Base-by-base conservation (phyloP, 495 filamentous ascomycete species). In the Neurospora sp. region DNA sequence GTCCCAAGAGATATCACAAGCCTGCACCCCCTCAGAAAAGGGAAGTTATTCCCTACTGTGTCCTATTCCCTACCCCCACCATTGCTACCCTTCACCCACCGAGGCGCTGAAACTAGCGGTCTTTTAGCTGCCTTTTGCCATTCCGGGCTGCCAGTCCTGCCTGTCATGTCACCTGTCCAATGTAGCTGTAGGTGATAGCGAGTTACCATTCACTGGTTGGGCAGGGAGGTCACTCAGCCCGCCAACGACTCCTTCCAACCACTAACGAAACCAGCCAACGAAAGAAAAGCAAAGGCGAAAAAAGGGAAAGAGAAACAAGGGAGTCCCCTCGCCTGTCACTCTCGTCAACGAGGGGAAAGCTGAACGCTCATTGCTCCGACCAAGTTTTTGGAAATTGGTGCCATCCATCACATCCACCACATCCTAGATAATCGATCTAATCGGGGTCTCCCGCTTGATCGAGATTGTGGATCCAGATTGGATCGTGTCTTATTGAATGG, bases 301-400 rank as follows among this genome's bases (percentile, higher is more conserved):
- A 62, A 31, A 31, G 12, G 49, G 23, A 0, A 23, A 18, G 23
- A 35, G 27, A 16, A 62, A 62, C 54, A 62, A 66, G 54, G 54
- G 54, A 35, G 27, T 18, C 20, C 31, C 20, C 31, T 66, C 54
- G 54, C 54, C 54, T 66, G 54, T 66, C 14, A 35, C 31, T 37
- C 27, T 62, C 27, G 42, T 66, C 54, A 62, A 62, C 23, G 54
- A 35, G 54, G 27, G 54, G 31, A 9, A 35, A 16, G 54, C 54
- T 35, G 27, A 37, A 66, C 23, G 54, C 77, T 69, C 74, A 79
- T 79, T 79, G 77, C 46, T 77, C 77, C 71, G 71, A 79, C 72
- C 76, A 42, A 23, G 41, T 76, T 76, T 75, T 71, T 76, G 77
- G 77, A 74, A 73, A 71, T 72, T 54, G 54, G 44, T 49, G n/a